Evolutionary conservation across 2,329 filamentous ascomycete genomes (phyloP).

Genomic region (Ophiostoma fasciatum): DNA sequence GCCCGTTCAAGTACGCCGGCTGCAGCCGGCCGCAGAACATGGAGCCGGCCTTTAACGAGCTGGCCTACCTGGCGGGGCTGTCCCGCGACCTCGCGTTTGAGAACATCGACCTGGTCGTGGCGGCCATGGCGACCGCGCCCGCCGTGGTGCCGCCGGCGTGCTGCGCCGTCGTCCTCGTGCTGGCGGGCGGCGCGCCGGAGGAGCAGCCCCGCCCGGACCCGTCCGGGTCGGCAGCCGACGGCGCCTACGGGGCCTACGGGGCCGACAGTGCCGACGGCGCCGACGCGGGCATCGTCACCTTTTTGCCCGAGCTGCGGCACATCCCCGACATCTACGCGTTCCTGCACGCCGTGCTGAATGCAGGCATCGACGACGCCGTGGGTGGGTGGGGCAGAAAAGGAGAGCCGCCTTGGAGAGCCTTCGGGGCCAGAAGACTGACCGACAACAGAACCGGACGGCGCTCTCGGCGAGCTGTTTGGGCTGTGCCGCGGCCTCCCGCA

Average conservation of each 20-base stretch:
- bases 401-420: not conserved
- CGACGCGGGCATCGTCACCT: not conserved
- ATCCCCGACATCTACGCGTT: constrained; percentile 9
- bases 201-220: too few species aligned
- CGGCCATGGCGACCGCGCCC: not conserved
- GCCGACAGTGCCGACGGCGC: too few species aligned
- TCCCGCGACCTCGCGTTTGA: constrained; percentile 1
- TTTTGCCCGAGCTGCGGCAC: not conserved
- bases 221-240: too few species aligned
- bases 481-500: not conserved
- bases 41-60: constrained; percentile 5
- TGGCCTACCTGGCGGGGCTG: constrained; percentile 3
- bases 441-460: constrained; percentile 1
- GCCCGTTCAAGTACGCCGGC: not conserved
- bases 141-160: not conserved
- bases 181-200: too few species aligned
- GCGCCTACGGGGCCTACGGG: too few species aligned
- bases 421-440: not conserved
- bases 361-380: not conserved
- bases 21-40: not conserved
- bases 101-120: not conserved
- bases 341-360: constrained; percentile 7
- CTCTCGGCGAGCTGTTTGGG: not conserved
- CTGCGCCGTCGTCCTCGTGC: not conserved
- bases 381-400: not conserved